phyloP scores from a whole-genome alignment of 768 basidiomycete species.

The Coprinellus micaceus region DNA sequence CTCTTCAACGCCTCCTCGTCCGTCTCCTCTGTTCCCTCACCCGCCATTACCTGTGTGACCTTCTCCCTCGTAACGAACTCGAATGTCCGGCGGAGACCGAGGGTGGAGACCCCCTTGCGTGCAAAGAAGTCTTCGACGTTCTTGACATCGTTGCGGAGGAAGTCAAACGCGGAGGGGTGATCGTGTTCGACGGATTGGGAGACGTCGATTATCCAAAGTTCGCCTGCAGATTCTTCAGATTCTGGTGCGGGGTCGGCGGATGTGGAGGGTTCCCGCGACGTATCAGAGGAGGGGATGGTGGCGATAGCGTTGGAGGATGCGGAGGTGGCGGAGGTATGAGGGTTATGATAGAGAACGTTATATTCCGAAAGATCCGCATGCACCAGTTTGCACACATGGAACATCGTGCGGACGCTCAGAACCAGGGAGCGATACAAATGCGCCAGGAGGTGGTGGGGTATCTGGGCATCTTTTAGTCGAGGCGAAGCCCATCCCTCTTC shows the following conservation, averaged over 20 bases:
- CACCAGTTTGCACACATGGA: constrained; percentile 86
- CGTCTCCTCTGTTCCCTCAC: constrained; percentile 26
- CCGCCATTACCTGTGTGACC: constrained; percentile 16
- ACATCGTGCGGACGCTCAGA: constrained; percentile 77
- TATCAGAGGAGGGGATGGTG: too few species aligned
- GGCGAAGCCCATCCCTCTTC: constrained; percentile 65
- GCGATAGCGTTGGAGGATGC: too few species aligned
- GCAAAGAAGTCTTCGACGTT: constrained; percentile 94
- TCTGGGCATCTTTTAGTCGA: constrained; percentile 68
- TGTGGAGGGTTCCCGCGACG: too few species aligned
- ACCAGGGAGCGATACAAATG: constrained; percentile 77
- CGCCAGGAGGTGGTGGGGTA: constrained; percentile 45
- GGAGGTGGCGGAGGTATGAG: too few species aligned
- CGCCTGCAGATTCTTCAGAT: constrained; percentile 25
- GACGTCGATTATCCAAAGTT: constrained; percentile 94
- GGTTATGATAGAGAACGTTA: constrained; percentile 85
- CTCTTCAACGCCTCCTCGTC: constrained; percentile 35
- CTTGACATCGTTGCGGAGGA: constrained; percentile 85
- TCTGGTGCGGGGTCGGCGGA: too few species aligned
- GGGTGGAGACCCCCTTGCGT: constrained; percentile 64
- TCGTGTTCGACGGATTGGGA: constrained; percentile 99
- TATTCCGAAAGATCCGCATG: constrained; percentile 99
- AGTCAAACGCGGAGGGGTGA: constrained; percentile 94
- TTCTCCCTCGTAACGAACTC: constrained; percentile 77
- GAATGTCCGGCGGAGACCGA: constrained; percentile 81